Conservation (phyloP, 768 basidiomycete genomes). For the Tricholomella constricta region DNA sequence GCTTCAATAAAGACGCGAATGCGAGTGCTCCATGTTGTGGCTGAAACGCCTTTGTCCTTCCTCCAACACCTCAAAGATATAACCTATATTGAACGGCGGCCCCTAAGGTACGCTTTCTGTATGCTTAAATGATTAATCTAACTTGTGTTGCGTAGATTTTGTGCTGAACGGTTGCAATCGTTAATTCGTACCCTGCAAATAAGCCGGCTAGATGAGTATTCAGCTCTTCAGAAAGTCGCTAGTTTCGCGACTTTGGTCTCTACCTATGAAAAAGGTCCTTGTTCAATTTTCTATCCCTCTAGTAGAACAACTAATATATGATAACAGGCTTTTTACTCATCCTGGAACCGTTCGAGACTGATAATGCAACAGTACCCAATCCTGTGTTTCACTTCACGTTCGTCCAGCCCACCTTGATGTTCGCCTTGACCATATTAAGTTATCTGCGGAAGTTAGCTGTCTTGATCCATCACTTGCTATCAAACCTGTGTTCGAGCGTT, state of each 20-base stretch:
- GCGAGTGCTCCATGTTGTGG: slow-evolving; percentile 99
- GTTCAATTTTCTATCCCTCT: slow-evolving; percentile 2
- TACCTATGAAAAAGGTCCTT: slow-evolving; percentile 92
- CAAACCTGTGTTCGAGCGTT: slow-evolving; percentile 96
- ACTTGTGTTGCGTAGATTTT: slow-evolving; percentile 62
- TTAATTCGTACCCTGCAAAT: slow-evolving; percentile 91
- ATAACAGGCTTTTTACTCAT: slow-evolving; percentile 88
- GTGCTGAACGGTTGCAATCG: slow-evolving; percentile 93
- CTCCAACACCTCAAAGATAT: slow-evolving; percentile 98
- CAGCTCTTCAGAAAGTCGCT: slow-evolving; percentile 92
- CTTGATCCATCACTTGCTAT: slow-evolving; percentile 98
- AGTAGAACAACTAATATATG: slow-evolving; percentile 1
- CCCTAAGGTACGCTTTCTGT: slow-evolving; percentile 65
- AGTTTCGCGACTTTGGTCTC: slow-evolving; percentile 95
- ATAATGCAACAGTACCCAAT: slow-evolving; percentile 97
- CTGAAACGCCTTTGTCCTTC: slow-evolving; percentile 96
- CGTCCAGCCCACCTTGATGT: slow-evolving; percentile 17
- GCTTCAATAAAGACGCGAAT: slow-evolving; percentile 75
- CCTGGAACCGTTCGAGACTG: slow-evolving; percentile 97
- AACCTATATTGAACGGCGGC: slow-evolving; percentile 94
- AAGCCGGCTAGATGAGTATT: slow-evolving; percentile 86
- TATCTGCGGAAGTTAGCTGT: slow-evolving; percentile 56
- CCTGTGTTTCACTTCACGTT: slow-evolving; percentile 98
- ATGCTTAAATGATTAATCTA: slow-evolving; percentile 2
- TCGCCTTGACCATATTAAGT: slow-evolving; percentile 7